Conservation (phyloP, 805 yeast genomes). For the Lipomyces sp. region DNA sequence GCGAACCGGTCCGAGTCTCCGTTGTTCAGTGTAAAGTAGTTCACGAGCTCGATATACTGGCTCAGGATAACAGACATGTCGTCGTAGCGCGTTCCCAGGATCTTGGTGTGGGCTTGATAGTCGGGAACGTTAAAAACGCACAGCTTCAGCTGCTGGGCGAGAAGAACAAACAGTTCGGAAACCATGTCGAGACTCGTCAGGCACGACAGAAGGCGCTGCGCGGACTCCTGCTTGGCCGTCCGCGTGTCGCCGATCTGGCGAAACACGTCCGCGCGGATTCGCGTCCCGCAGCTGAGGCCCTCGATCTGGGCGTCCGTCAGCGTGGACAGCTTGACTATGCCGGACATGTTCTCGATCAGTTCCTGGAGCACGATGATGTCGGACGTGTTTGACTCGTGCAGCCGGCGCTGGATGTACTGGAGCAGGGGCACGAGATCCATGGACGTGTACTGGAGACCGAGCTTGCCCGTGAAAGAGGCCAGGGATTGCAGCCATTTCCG, state of each 20-base stretch:
- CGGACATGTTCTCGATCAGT: slow-evolving; percentile 69
- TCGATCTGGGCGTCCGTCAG: slow-evolving; percentile 63
- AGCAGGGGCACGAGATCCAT: slow-evolving; percentile 66
- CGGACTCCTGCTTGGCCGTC: slow-evolving; percentile 47
- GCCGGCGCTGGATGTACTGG: slow-evolving; percentile 55
- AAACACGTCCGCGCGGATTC: slow-evolving; percentile 55
- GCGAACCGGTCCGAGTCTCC: slow-evolving; percentile 12
- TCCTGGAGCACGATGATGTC: slow-evolving; percentile 66
- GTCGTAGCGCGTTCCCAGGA: slow-evolving; percentile 67
- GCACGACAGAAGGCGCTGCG: slow-evolving; percentile 48
- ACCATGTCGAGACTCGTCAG: slow-evolving; percentile 45
- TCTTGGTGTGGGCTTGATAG: slow-evolving; percentile 55
- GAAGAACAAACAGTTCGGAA: slow-evolving; percentile 63
- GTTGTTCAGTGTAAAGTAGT: slow-evolving; percentile 45
- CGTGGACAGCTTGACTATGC: slow-evolving; percentile 67
- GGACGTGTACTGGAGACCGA: slow-evolving; percentile 52
- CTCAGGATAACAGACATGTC: slow-evolving; percentile 66
- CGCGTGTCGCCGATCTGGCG: slow-evolving; percentile 48
- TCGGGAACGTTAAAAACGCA: slow-evolving; percentile 36
- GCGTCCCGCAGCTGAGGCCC: slow-evolving; percentile 59
- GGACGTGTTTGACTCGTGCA: slow-evolving; percentile 57
- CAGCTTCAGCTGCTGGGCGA: slow-evolving; percentile 49
- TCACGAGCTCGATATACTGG: slow-evolving; percentile 57
- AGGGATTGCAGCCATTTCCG: slow-evolving; percentile 81
- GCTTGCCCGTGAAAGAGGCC: slow-evolving; percentile 71